Evolutionary conservation across 208 protist species (phyloP), one percentile per base, ranked within the genome.

Genomic region (Wallacemonas sp.): DNA sequence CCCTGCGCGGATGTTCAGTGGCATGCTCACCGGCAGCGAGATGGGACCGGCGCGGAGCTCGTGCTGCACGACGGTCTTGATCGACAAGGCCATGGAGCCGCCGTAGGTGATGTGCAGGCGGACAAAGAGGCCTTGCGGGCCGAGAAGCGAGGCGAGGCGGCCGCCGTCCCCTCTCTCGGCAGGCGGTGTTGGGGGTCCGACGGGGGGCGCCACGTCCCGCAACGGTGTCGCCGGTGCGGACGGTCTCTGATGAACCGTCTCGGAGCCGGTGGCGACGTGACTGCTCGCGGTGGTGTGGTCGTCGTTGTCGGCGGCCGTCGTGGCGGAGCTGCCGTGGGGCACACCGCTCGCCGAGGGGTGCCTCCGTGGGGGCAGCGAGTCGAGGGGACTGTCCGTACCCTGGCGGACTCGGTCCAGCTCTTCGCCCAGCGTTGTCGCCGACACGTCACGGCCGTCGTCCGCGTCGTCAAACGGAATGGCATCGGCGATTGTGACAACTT

Each of bases 31-130:
- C 5, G 80, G 78, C 33, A 91, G 39, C 17, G 69, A 34, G 12
- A 83, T 58, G 5, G 79, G 59, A 12, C 79, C 79, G 21, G 89
- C 36, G 19, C 45, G 45, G 21, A 95, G 32, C 12, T 87, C 73
- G 61, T 91, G 74, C 41, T 79, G 80, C 61, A 90, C 64, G 1
- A 78, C 71, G 2, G 66, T 74, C 36, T 69, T 73, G 3, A 87
- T 36, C 5, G 79, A 78, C 1, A 95, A 32, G 19, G 78, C 70
- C 71, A 95, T 66, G 19, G 79, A 54, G 3, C 89, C 89, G 33
- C 89, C 89, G 59, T 95, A 95, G 24, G 89, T 95, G 5, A 91
- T 59, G 72, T 95, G 89, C 2, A 95, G 68, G 29, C 79, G 78
- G 1, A 95, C 38, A 59, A 83, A 80, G 33, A 95, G 66, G 10